Conservation (phyloP, 2,329 filamentous ascomycete species). For the Colletotrichum sojae region DNA sequence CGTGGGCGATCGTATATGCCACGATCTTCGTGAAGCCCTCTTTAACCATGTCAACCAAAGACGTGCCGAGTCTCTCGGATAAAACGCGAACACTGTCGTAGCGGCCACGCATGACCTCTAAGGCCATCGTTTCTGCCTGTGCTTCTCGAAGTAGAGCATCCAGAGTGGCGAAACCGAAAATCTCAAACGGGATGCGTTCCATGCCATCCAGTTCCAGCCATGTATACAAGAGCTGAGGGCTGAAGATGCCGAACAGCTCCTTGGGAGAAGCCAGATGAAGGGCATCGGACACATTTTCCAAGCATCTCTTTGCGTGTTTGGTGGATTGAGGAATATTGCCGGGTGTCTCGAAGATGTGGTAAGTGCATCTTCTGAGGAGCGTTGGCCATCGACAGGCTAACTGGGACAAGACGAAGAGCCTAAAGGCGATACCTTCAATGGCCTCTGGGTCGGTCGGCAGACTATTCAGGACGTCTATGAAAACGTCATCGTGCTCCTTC, state of each 20-base stretch:
- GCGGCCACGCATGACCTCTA: conserved; percentile 86
- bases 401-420: conserved; percentile 81
- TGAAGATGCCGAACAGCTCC: conserved; percentile 86
- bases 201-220: conserved; percentile 82
- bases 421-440: conserved; percentile 86
- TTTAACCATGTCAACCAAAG: conserved; percentile 71
- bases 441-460: conserved; percentile 81
- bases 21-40: conserved; percentile 82
- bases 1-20: conserved; percentile 87
- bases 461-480: conserved; percentile 84
- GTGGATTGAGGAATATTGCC: conserved; percentile 77
- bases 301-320: conserved; percentile 80
- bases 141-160: conserved; percentile 78
- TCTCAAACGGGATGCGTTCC: conserved; percentile 82
- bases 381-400: conserved; percentile 90
- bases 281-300: conserved; percentile 74
- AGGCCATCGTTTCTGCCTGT: conserved; percentile 82
- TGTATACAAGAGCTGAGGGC: conserved; percentile 90
- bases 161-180: conserved; percentile 84
- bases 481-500: conserved; percentile 85
- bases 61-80: conserved; percentile 67
- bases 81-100: conserved; percentile 74
- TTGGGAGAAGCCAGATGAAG: conserved; percentile 76
- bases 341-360: conserved; percentile 93
- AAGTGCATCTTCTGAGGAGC: conserved; percentile 87